phyloP scores from a whole-genome alignment of 2,329 filamentous ascomycete genomes.

The Epichloe uncinata region DNA sequence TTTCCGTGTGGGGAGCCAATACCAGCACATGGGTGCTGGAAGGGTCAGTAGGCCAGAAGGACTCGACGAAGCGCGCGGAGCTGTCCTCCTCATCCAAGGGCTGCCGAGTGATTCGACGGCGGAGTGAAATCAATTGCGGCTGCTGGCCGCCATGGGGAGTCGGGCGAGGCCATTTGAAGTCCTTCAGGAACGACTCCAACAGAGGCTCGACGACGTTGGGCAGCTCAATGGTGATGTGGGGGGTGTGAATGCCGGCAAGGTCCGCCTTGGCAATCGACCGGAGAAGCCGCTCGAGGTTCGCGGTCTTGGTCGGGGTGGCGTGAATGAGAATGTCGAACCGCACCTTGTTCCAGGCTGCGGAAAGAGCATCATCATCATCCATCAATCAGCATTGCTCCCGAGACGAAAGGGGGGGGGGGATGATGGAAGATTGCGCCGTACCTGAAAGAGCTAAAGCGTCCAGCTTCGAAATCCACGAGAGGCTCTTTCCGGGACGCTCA shows the following conservation, averaged over 20 bases:
- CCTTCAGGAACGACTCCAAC: conserved; percentile 47
- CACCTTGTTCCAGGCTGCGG: conserved; percentile 60
- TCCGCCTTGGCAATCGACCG: conserved; percentile 64
- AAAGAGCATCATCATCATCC: neutral
- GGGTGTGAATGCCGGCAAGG: conserved; percentile 58
- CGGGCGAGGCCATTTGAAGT: conserved; percentile 54
- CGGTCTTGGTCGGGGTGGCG: conserved; percentile 55
- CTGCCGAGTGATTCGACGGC: conserved; percentile 55
- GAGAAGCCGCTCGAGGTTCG: conserved; percentile 63
- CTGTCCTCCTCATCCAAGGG: conserved; percentile 54
- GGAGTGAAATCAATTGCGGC: conserved; percentile 50
- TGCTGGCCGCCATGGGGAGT: conserved; percentile 23
- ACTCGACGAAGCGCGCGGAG: conserved; percentile 65
- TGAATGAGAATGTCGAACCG: conserved; percentile 76
- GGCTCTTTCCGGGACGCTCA: conserved; percentile 42
- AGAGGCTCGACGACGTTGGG: conserved; percentile 55
- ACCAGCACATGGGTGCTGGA: conserved; percentile 64
- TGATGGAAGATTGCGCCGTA: conserved; percentile 18
- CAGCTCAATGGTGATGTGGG: conserved; percentile 74
- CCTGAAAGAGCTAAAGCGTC: conserved; percentile 58
- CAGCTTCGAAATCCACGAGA: conserved; percentile 67
- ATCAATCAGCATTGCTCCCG: conserved; percentile 4
- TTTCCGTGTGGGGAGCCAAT: conserved; percentile 66
- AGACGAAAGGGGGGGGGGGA: neutral
- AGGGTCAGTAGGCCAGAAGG: conserved; percentile 65